These are phyloP conservation scores for Tuber melanosporum DNA, from an alignment of 495 filamentous ascomycete genomes.

Conservation along the genomic window DNA sequence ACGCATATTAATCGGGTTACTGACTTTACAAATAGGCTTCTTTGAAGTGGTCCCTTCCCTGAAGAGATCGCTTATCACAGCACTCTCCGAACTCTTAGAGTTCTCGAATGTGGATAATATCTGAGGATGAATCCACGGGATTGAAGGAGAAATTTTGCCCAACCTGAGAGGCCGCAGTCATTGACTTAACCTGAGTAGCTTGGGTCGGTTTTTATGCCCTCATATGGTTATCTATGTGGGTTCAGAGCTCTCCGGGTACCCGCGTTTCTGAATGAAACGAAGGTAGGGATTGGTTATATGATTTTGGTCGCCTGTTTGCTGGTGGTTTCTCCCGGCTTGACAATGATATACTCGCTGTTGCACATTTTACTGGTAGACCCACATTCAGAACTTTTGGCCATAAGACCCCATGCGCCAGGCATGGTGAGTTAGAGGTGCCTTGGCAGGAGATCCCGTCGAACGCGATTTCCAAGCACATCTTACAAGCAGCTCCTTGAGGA, in stretches of 20 bases:
- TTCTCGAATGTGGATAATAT: slow-evolving; percentile 44
- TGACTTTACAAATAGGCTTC: slow-evolving; percentile 18
- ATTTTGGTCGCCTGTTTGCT: not conserved
- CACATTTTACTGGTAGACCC: slow-evolving; percentile 36
- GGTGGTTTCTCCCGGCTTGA: slow-evolving; percentile 6
- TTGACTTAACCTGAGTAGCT: not conserved
- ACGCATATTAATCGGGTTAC: slow-evolving; percentile 14
- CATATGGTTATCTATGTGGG: slow-evolving; percentile 35
- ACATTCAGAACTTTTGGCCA: slow-evolving; percentile 36
- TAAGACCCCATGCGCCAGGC: slow-evolving; percentile 4
- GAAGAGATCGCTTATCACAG: slow-evolving; percentile 50
- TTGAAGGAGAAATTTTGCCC: slow-evolving; percentile 54
- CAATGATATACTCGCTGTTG: slow-evolving; percentile 25
- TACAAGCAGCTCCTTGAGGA: slow-evolving; percentile 33
- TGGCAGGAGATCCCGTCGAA: not conserved
- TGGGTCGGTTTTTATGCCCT: slow-evolving; percentile 18
- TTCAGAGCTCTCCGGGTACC: slow-evolving; percentile 18
- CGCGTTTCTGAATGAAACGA: not conserved
- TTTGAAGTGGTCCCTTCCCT: slow-evolving; percentile 36
- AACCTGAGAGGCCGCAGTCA: slow-evolving; percentile 46
- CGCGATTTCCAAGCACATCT: slow-evolving; percentile 20
- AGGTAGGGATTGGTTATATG: not conserved
- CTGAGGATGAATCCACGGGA: slow-evolving; percentile 45
- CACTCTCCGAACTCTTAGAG: slow-evolving; percentile 47
- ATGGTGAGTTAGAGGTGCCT: slow-evolving; percentile 10